Percentiles rank a stretch among this genome's conserved stretches.
These are phyloP conservation scores for Protea cynaroides DNA, from an alignment of 164 flowering plant genomes.

Conservation along the genomic window DNA sequence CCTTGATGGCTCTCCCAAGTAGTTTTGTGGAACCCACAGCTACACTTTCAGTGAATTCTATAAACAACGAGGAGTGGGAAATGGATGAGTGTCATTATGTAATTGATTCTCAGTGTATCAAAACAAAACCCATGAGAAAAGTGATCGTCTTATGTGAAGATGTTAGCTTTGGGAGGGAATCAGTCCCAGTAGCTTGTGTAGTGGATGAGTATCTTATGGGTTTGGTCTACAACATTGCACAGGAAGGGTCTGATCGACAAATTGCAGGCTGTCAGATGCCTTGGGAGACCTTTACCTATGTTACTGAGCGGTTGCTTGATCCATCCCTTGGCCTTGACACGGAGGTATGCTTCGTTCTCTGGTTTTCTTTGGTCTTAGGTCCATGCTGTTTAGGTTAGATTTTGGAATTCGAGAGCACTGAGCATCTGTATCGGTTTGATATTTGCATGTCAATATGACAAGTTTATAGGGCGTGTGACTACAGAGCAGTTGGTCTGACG, in stretches of 20 bases:
- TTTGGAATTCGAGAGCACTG: background rate
- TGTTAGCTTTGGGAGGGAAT: slow-evolving; percentile 82
- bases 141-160: slow-evolving; percentile 60
- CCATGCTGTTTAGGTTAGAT: background rate
- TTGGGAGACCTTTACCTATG: slow-evolving; percentile 84
- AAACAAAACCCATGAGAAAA: slow-evolving; percentile 26
- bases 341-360: slow-evolving; percentile 39
- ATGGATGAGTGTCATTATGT: slow-evolving; percentile 79
- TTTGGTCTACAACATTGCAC: slow-evolving; percentile 26
- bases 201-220: slow-evolving; percentile 52
- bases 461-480: no score
- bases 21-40: slow-evolving; percentile 11
- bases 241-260: slow-evolving; percentile 27
- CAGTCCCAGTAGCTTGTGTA: slow-evolving; percentile 66
- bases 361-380: background rate
- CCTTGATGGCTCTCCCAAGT: slow-evolving; percentile 31
- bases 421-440: background rate
- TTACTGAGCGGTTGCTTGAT: slow-evolving; percentile 57
- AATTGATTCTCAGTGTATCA: slow-evolving; percentile 47
- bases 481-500: no score
- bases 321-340: slow-evolving; percentile 44
- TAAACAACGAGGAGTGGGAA: slow-evolving; percentile 42
- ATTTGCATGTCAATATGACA: background rate
- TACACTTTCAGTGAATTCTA: slow-evolving; percentile 13
- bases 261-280: slow-evolving; percentile 41